Conservation (phyloP, 306 rosid genomes). For the Vigna trinervia region DNA sequence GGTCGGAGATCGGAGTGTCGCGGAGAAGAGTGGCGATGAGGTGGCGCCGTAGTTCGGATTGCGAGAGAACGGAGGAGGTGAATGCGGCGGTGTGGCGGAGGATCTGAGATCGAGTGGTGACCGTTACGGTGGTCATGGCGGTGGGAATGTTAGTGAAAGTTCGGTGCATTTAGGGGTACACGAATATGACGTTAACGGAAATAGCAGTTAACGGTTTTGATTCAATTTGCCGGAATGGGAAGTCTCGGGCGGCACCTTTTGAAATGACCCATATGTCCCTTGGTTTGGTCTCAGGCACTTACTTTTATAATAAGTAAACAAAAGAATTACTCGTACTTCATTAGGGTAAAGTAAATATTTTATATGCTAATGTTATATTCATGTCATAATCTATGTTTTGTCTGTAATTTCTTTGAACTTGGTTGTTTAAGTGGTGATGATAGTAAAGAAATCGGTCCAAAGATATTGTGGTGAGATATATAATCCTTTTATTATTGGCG, state of each 20-base stretch:
- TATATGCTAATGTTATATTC: too few relatives aligned
- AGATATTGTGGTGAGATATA: not conserved
- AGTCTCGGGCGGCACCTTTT: slow-evolving; percentile 52
- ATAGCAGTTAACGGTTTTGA: slow-evolving; percentile 42
- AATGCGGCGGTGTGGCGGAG: slow-evolving; percentile 61
- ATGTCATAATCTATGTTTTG: too few relatives aligned
- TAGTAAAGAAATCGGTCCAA: too few relatives aligned
- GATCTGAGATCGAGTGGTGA: slow-evolving; percentile 58
- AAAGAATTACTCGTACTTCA: too few relatives aligned
- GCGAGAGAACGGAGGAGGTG: slow-evolving; percentile 53
- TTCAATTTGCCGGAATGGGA: slow-evolving; percentile 41
- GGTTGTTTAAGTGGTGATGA: too few relatives aligned
- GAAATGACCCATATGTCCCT: slow-evolving; percentile 40
- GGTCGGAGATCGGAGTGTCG: slow-evolving; percentile 37
- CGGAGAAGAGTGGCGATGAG: slow-evolving; percentile 53
- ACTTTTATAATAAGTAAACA: too few relatives aligned
- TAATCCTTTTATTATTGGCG: not conserved
- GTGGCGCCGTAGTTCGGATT: slow-evolving; percentile 59
- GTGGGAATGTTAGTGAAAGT: not conserved
- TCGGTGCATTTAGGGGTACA: not conserved
- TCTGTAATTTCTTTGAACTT: too few relatives aligned
- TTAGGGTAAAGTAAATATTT: too few relatives aligned
- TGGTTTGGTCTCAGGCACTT: not conserved
- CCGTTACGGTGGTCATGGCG: slow-evolving; percentile 42
- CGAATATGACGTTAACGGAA: slow-evolving; percentile 41